Conservation (phyloP, 2,329 filamentous ascomycete species). For the Diplodia sapinea region DNA sequence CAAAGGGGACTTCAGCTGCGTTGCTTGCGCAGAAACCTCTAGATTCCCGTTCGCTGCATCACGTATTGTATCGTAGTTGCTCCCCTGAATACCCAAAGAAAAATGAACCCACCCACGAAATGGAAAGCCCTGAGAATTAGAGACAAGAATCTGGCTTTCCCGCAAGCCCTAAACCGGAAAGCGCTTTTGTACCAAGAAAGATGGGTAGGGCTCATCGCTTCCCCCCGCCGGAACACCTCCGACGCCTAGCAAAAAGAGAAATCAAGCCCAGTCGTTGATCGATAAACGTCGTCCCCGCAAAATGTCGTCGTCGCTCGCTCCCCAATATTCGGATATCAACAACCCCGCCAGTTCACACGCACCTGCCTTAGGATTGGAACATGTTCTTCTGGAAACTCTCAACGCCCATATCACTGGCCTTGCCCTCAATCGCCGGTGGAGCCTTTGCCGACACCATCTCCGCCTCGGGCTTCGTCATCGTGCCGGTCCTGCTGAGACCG, state of each 20-base stretch:
- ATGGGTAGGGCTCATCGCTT: neutral
- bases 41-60: neutral
- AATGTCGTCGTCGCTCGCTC: neutral
- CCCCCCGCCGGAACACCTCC: constrained; percentile 25
- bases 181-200: constrained; percentile 10
- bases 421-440: constrained; percentile 59
- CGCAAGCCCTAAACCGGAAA: constrained; percentile 1
- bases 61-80: neutral
- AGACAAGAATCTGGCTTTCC: neutral
- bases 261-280: neutral
- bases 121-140: neutral
- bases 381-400: constrained; percentile 75
- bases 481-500: constrained; percentile 49
- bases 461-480: constrained; percentile 44
- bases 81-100: neutral
- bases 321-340: neutral
- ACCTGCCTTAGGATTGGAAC: constrained; percentile 60
- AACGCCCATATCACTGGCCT: constrained; percentile 67
- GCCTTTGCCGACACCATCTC: constrained; percentile 50
- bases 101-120: neutral
- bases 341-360: neutral
- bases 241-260: constrained; percentile 15
- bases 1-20: neutral
- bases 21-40: neutral
- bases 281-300: neutral